These are phyloP conservation scores for Mrakiaceae sp. DNA, from an alignment of 1,284 basidiomycete genomes.

Conservation along the genomic window DNA sequence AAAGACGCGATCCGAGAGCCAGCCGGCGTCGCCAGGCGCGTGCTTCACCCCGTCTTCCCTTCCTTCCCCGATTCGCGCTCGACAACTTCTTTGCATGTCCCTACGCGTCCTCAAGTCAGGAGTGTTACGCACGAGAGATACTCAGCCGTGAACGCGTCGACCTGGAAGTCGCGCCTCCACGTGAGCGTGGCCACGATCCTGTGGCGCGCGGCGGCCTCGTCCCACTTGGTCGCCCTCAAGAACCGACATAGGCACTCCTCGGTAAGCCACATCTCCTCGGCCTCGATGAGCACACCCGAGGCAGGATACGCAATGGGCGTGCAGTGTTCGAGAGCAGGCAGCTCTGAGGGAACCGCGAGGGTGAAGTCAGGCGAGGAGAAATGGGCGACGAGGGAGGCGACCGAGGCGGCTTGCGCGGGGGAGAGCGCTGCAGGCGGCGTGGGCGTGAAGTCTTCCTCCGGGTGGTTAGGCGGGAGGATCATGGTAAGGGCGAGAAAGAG, in stretches of 20 bases:
- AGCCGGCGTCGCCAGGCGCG: too few species aligned
- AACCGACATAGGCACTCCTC: conserved; percentile 13
- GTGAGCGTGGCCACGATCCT: conserved; percentile 10
- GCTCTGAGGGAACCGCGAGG: not conserved
- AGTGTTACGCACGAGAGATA: conserved; percentile 9
- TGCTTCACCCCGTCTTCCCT: too few species aligned
- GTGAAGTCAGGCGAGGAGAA: conserved; percentile 4
- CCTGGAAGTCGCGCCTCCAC: conserved; percentile 13
- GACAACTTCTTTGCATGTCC: too few species aligned
- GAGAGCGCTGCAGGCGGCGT: too few species aligned
- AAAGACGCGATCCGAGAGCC: too few species aligned
- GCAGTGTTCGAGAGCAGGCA: not conserved
- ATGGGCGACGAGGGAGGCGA: conserved; percentile 7
- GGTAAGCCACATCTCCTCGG: conserved; percentile 8
- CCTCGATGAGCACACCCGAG: not conserved
- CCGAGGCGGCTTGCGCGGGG: not conserved
- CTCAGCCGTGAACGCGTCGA: conserved; percentile 5
- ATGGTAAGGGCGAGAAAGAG: too few species aligned
- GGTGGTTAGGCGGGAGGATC: too few species aligned
- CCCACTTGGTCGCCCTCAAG: conserved; percentile 17
- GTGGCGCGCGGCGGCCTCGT: conserved; percentile 1
- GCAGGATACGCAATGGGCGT: not conserved
- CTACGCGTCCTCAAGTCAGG: not conserved
- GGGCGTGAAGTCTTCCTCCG: too few species aligned
- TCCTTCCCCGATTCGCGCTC: too few species aligned